A percentile compares a stretch with the other conserved stretches of the same genome.
phyloP scores from a whole-genome alignment of 805 yeast species.

The Candida pini region DNA sequence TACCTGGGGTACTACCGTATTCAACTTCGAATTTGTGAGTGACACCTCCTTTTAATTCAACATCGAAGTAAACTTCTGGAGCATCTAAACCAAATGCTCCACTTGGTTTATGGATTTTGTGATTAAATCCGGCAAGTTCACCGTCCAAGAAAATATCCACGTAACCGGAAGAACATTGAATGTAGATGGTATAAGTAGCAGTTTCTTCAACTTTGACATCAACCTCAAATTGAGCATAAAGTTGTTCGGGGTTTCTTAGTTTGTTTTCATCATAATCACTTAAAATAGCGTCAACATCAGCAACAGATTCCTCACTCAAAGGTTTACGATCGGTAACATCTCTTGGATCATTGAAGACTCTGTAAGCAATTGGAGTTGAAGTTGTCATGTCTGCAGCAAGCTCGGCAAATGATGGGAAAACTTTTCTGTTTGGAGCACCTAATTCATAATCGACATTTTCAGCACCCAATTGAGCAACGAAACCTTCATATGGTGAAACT shows the following conservation, averaged over 20 bases:
- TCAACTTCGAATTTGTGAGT: conserved; percentile 34
- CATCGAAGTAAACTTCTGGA: conserved; percentile 11
- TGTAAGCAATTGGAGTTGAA: conserved; percentile 28
- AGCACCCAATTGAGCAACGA: conserved; percentile 16
- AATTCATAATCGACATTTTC: conserved; percentile 12
- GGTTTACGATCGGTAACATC: conserved; percentile 18
- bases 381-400: too few relatives aligned
- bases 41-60: conserved; percentile 29
- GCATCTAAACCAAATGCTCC: conserved; percentile 26
- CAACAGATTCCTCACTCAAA: conserved; percentile 24
- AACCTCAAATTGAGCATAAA: conserved; percentile 36
- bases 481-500: conserved; percentile 12
- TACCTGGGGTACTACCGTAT: conserved; percentile 37
- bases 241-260: too few relatives aligned
- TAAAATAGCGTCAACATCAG: conserved; percentile 13
- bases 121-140: conserved; percentile 39
- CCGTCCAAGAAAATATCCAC: conserved; percentile 38
- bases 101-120: conserved; percentile 35
- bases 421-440: conserved; percentile 10
- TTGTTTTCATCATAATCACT: conserved; percentile 20
- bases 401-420: too few relatives aligned
- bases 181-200: conserved; percentile 36
- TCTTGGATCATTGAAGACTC: conserved; percentile 25
- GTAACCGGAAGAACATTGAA: conserved; percentile 36
- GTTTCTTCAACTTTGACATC: conserved; percentile 32